phyloP scores from a whole-genome alignment of 768 basidiomycete genomes.

The Boletus sp. region DNA sequence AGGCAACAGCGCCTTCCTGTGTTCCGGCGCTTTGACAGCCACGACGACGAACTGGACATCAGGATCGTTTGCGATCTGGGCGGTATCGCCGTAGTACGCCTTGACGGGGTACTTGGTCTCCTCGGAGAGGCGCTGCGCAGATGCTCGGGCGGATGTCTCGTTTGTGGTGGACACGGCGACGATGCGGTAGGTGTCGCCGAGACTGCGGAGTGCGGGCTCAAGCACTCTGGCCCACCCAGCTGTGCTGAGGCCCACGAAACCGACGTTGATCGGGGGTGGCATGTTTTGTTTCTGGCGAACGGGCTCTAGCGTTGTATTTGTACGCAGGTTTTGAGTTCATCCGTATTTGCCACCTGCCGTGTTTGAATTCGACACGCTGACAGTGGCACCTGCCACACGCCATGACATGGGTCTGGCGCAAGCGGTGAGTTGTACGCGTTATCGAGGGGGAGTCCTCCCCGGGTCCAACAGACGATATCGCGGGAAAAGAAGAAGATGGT shows the following conservation, averaged over 20 bases:
- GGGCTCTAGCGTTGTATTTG: no score
- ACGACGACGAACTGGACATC: slow-evolving; percentile 14
- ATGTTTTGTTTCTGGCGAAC: not conserved
- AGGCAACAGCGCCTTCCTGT: slow-evolving; percentile 1
- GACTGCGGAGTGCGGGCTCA: not conserved
- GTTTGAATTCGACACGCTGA: no score
- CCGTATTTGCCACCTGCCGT: no score
- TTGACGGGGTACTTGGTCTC: slow-evolving; percentile 5
- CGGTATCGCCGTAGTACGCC: slow-evolving; percentile 10
- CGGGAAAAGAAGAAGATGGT: no score
- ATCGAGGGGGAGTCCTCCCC: no score
- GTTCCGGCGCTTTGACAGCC: slow-evolving; percentile 7
- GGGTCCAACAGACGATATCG: no score
- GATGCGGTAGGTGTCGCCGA: not conserved
- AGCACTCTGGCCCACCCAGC: not conserved
- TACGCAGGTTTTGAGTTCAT: no score
- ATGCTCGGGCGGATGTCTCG: not conserved
- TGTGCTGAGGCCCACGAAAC: not conserved
- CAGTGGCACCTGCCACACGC: no score
- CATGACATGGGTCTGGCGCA: no score
- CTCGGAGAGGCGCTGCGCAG: not conserved
- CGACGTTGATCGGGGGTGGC: not conserved
- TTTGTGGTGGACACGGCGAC: not conserved
- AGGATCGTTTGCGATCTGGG: slow-evolving; percentile 13
- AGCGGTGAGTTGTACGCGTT: no score